Evolutionary conservation across 495 filamentous ascomycete genomes (phyloP), one percentile per base, ranked within the genome.

Genomic region (Parathielavia hyrcaniae): DNA sequence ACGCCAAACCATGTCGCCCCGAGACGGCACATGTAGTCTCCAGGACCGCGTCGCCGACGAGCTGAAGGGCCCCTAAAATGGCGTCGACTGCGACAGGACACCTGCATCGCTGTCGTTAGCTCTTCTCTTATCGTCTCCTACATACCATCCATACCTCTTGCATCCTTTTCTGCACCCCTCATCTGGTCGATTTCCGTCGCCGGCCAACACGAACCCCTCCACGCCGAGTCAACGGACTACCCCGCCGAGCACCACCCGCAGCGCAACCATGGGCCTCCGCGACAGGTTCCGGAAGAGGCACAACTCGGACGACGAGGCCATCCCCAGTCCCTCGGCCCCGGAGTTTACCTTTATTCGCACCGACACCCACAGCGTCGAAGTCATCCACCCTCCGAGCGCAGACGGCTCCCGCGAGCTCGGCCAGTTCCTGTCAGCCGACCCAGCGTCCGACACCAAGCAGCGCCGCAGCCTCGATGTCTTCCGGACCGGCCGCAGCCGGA

Each of bases 281-380:
- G 83, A 89, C 58, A 75, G 90, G 35, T 75, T 92, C 53, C 87
- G 84, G 72, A 91, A 86, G 74, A 86, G 86, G 69, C 80, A 88
- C 40, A 63, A 58, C 48, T 39, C 70, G 35, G 81, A 81, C 57
- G 71, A 78, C 48, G 73, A 64, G 43, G 68, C 75, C 39, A 64
- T 67, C 57, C 66, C 69, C 46, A 53, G 61, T 60, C 69, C 69
- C 59, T 64, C 62, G 59, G 64, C 58, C 52, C 88, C 89, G 55
- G 83, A 86, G 66, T 87, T 97, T 74, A 90, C 79, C 57, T 88
- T 97, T 77, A 78, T 95, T 60, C 84, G 91, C 44, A 85, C 86
- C 58, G 90, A 92, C 67, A 95, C 92, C 13, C 76, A 84, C 54
- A 84, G 84, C 2, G 81, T 90, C 68, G 90, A 96, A 70, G 72